A percentile compares a stretch with the other conserved stretches of the same genome.
Conservation (phyloP, 2,329 filamentous ascomycete species). For the Penicillium expansum region DNA sequence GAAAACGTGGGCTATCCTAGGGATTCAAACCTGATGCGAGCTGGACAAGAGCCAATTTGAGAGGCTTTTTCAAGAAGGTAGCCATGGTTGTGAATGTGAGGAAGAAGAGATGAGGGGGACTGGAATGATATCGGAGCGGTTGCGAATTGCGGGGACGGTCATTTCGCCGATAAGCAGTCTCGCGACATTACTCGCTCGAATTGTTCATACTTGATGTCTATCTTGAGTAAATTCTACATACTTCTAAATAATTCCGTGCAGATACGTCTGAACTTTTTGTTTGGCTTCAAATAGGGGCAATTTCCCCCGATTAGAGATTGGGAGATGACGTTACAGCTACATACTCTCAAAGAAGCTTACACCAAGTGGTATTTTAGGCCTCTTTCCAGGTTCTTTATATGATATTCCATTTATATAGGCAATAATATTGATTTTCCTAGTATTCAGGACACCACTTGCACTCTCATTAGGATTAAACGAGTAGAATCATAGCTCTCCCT, state of each 20-base stretch:
- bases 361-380: neutral
- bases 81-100: constrained; percentile 41
- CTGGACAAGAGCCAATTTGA: constrained; percentile 80
- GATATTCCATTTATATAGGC: neutral
- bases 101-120: constrained; percentile 4
- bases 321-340: neutral
- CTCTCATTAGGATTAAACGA: neutral
- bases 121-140: constrained; percentile 4
- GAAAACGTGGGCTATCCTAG: neutral
- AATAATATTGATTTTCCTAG: neutral
- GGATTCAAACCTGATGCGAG: constrained; percentile 62
- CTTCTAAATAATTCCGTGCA: neutral
- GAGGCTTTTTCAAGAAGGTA: constrained; percentile 66
- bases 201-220: neutral
- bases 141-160: constrained; percentile 11
- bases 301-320: no score
- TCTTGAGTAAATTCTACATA: neutral
- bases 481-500: neutral
- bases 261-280: neutral
- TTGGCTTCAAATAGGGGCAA: neutral
- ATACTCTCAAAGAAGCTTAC: neutral
- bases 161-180: constrained; percentile 10
- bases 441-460: neutral
- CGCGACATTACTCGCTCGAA: neutral
- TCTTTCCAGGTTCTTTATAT: neutral